Percentiles rank a stretch among this genome's conserved stretches.
These are phyloP conservation scores for Fonsecaea nubica DNA, from an alignment of 2,329 filamentous ascomycete species.

Conservation along the genomic window DNA sequence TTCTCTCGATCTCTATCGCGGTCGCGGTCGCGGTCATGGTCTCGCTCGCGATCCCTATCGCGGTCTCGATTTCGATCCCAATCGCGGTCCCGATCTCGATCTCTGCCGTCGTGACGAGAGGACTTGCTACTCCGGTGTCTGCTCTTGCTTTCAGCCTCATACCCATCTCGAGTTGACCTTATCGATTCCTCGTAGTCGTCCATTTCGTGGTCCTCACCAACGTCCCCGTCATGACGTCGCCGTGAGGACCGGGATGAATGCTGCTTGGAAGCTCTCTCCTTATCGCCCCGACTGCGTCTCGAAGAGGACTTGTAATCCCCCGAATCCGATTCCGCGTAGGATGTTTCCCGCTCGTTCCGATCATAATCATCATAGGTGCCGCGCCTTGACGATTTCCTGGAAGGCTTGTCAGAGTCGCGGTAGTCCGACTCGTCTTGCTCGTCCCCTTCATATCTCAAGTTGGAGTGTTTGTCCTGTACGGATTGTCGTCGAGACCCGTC, in stretches of 20 bases:
- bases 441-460: constrained; percentile 20
- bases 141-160: constrained; percentile 34
- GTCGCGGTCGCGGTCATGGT: constrained; percentile 31
- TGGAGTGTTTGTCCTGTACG: constrained; percentile 25
- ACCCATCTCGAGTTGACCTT: constrained; percentile 25
- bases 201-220: constrained; percentile 41
- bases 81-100: constrained; percentile 28
- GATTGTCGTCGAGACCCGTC: constrained; percentile 30
- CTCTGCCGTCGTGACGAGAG: constrained; percentile 34
- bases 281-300: constrained; percentile 68
- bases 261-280: constrained; percentile 53
- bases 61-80: constrained; percentile 42
- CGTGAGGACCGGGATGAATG: constrained; percentile 54
- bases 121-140: constrained; percentile 45
- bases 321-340: constrained; percentile 68
- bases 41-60: constrained; percentile 35
- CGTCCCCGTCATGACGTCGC: constrained; percentile 52
- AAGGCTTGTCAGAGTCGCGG: constrained; percentile 37
- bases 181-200: constrained; percentile 46
- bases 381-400: constrained; percentile 44
- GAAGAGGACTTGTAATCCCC: constrained; percentile 58
- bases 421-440: constrained; percentile 35
- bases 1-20: constrained; percentile 29
- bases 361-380: constrained; percentile 57
- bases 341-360: constrained; percentile 52